Conservation (phyloP, 2,329 filamentous ascomycete genomes). For the Diaporthe vaccinii region DNA sequence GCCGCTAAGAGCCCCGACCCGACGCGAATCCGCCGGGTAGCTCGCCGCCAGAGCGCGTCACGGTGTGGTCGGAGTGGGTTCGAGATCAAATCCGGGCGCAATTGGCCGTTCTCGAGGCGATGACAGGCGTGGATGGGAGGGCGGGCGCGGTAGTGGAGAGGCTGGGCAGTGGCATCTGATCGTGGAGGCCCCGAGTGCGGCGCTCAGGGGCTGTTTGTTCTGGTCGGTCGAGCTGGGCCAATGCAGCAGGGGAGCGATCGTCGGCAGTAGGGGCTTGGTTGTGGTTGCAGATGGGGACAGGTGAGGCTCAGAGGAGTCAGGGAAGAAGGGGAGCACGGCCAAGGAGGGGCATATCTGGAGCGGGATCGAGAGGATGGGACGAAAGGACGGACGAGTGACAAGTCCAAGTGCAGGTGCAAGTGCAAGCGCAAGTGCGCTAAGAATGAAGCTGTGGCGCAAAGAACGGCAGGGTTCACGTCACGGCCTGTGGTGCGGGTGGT, state of each 20-base stretch:
- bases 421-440: conserved; percentile 17
- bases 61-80: background rate
- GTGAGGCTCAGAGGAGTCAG: conserved; percentile 4
- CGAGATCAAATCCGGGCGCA: background rate
- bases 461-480: conserved; percentile 29
- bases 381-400: background rate
- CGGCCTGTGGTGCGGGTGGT: background rate
- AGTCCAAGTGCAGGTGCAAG: background rate
- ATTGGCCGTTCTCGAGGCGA: conserved; percentile 22
- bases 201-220: conserved; percentile 29
- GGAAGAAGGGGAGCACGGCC: background rate
- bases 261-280: background rate
- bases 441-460: conserved; percentile 35
- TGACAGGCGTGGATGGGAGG: conserved; percentile 17
- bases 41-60: conserved; percentile 20
- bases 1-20: conserved; percentile 29
- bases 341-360: conserved; percentile 31
- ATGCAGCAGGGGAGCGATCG: conserved; percentile 15
- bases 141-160: conserved; percentile 6
- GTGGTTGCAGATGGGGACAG: background rate
- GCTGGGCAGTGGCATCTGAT: conserved; percentile 31
- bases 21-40: conserved; percentile 35
- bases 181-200: conserved; percentile 11
- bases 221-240: background rate
- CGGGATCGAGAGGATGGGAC: conserved; percentile 14